Conservation (phyloP, 495 filamentous ascomycete genomes). For the Penicillium steckii region DNA sequence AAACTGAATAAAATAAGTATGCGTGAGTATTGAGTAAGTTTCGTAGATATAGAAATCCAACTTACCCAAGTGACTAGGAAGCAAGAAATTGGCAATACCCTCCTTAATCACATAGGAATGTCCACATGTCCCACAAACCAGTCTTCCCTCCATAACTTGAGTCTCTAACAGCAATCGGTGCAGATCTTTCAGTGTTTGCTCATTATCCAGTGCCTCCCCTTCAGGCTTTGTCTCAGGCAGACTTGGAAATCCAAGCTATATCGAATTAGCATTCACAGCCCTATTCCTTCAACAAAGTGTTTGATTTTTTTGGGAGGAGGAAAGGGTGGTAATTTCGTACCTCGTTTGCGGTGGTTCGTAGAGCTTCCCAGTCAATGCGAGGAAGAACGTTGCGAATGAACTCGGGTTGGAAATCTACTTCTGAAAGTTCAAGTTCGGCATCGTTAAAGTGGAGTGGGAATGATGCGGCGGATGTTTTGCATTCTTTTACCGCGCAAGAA, state of each 20-base stretch:
- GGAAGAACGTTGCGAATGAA: constrained; percentile 82
- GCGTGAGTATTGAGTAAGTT: no score
- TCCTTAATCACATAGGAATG: constrained; percentile 92
- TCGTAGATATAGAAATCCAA: background rate
- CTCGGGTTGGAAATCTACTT: constrained; percentile 72
- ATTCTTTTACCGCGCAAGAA: constrained; percentile 91
- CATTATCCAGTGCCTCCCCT: constrained; percentile 55
- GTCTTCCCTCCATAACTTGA: constrained; percentile 77
- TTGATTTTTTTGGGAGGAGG: no score
- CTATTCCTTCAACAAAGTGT: background rate
- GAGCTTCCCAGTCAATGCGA: constrained; percentile 82
- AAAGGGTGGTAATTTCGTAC: no score
- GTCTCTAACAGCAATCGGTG: constrained; percentile 88
- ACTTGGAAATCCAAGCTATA: constrained; percentile 77
- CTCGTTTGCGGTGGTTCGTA: constrained; percentile 73
- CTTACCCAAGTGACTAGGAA: constrained; percentile 86
- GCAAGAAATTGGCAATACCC: constrained; percentile 92
- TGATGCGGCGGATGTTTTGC: constrained; percentile 71
- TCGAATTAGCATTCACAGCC: background rate
- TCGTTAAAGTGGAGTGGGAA: constrained; percentile 92
- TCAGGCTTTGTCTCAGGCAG: constrained; percentile 66
- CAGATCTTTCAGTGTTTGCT: constrained; percentile 69
- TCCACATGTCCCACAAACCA: constrained; percentile 88
- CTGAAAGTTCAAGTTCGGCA: constrained; percentile 80
- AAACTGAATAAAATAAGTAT: no score